Conservation (phyloP, 2,329 filamentous ascomycete genomes). For the Fusarium camptoceras region DNA sequence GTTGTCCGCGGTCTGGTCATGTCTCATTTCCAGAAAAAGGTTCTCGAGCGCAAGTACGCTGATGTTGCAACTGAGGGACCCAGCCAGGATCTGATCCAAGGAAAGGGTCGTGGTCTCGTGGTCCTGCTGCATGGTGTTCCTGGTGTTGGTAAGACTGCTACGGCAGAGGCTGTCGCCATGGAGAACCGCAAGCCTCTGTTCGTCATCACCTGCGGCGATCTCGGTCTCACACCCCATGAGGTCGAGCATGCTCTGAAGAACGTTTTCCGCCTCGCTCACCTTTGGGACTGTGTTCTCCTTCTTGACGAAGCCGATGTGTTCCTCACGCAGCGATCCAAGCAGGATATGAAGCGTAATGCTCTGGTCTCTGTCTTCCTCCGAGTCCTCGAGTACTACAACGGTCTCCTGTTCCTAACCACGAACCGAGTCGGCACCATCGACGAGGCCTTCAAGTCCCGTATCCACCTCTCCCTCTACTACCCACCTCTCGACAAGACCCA, state of each 20-base stretch:
- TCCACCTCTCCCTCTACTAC: slow-evolving; percentile 60
- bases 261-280: slow-evolving; percentile 56
- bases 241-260: slow-evolving; percentile 57
- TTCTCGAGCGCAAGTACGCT: slow-evolving; percentile 50
- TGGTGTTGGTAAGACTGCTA: slow-evolving; percentile 62
- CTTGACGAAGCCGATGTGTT: slow-evolving; percentile 55
- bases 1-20: slow-evolving; percentile 56
- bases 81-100: slow-evolving; percentile 57
- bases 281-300: slow-evolving; percentile 55
- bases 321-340: slow-evolving; percentile 47
- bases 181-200: slow-evolving; percentile 59
- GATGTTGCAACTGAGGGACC: slow-evolving; percentile 45
- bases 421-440: slow-evolving; percentile 63
- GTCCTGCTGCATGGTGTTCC: slow-evolving; percentile 61
- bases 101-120: slow-evolving; percentile 59
- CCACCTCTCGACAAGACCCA: slow-evolving; percentile 54
- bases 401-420: slow-evolving; percentile 63
- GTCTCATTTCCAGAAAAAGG: slow-evolving; percentile 57
- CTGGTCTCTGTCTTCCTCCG: slow-evolving; percentile 59
- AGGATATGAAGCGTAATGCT: slow-evolving; percentile 51
- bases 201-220: slow-evolving; percentile 62
- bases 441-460: slow-evolving; percentile 62
- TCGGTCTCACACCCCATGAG: slow-evolving; percentile 55
- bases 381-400: slow-evolving; percentile 60
- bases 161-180: slow-evolving; percentile 58